Percentiles rank a stretch among this genome's conserved stretches.
Evolutionary conservation across 2,329 filamentous ascomycete genomes (phyloP).

Genomic region (Trichoderma polysporum): DNA sequence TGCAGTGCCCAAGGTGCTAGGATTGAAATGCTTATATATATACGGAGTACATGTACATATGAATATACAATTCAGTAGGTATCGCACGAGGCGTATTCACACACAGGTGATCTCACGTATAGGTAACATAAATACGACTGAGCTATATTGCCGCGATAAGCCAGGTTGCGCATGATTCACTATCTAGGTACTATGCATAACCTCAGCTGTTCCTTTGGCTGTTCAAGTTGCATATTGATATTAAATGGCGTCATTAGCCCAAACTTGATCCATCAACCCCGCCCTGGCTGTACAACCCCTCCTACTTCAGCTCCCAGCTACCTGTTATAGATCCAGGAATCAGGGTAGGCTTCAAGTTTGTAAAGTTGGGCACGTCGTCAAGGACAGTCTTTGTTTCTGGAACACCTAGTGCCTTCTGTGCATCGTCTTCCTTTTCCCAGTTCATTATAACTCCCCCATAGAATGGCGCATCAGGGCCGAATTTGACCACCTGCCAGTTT

Average conservation of each 20-base stretch:
- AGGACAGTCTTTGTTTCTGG: neutral
- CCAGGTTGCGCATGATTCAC: neutral
- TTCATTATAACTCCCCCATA: neutral
- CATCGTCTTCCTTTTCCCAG: neutral
- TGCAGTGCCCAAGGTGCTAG: too few species aligned
- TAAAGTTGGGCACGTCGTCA: conserved; percentile 5
- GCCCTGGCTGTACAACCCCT: neutral
- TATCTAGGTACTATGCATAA: neutral
- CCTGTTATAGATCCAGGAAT: neutral
- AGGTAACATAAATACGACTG: neutral
- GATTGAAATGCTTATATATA: too few species aligned
- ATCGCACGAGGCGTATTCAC: neutral
- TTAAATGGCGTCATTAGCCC: neutral
- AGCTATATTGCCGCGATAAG: neutral
- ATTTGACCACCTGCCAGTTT: conserved; percentile 8
- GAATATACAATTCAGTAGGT: too few species aligned
- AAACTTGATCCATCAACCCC: neutral
- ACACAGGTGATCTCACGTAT: neutral
- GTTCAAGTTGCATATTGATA: neutral
- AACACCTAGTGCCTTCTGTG: neutral
- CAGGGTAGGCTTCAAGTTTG: conserved; percentile 6
- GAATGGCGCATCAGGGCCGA: neutral
- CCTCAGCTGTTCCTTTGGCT: neutral
- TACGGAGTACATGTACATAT: too few species aligned
- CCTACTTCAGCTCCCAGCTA: conserved; percentile 1